Evolutionary conservation across 2,329 filamentous ascomycete genomes (phyloP).

Genomic region (Aspergillus carbonarius): DNA sequence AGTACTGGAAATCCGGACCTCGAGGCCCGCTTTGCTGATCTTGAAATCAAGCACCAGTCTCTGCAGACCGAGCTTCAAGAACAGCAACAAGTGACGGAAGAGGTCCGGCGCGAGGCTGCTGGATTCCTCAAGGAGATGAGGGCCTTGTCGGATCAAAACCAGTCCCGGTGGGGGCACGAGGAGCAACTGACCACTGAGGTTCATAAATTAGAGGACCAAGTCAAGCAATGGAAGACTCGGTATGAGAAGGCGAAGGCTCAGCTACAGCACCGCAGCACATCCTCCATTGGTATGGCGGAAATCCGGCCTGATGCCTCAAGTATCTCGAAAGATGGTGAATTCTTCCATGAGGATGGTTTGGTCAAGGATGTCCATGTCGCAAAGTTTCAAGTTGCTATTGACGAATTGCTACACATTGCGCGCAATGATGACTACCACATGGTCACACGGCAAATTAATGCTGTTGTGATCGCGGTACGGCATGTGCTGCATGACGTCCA

Average conservation of each 20-base stretch:
- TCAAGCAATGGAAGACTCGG: constrained; percentile 85
- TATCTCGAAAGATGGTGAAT: constrained; percentile 68
- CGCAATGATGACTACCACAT: constrained; percentile 70
- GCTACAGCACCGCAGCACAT: constrained; percentile 74
- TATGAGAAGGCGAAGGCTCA: constrained; percentile 89
- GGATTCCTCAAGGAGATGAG: constrained; percentile 88
- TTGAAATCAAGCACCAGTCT: constrained; percentile 65
- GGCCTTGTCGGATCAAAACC: constrained; percentile 75
- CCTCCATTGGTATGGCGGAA: constrained; percentile 69
- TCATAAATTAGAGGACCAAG: constrained; percentile 73
- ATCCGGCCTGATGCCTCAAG: constrained; percentile 40
- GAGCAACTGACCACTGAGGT: constrained; percentile 74
- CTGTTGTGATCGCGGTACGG: constrained; percentile 77
- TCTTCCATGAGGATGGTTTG: constrained; percentile 70
- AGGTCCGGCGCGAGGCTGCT: constrained; percentile 80
- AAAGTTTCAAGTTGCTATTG: constrained; percentile 90
- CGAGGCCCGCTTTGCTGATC: constrained; percentile 57
- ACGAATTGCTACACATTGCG: constrained; percentile 79
- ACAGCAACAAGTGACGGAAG: constrained; percentile 80
- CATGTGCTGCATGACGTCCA: constrained; percentile 79
- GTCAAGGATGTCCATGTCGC: constrained; percentile 92
- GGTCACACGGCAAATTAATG: constrained; percentile 83
- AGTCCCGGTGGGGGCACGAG: constrained; percentile 76
- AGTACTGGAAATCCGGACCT: constrained; percentile 53
- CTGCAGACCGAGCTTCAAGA: constrained; percentile 65